These are phyloP conservation scores for Prosopis cineraria DNA, from an alignment of 306 rosid genomes.

Conservation along the genomic window DNA sequence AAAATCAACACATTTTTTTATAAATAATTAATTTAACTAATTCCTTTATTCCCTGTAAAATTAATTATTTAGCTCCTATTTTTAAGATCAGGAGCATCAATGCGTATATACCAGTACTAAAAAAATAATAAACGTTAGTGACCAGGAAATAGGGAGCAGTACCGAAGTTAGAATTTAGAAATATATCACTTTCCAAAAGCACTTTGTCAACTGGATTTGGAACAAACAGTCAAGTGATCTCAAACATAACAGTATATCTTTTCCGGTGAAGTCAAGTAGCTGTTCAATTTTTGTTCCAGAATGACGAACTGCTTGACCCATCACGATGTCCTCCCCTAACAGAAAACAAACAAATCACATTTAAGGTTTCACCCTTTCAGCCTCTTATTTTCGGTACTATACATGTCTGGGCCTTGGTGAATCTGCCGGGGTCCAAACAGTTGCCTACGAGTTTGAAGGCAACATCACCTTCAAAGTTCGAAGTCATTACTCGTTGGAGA, in stretches of 20 bases:
- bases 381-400: background rate
- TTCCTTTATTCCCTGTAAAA: too few relatives aligned
- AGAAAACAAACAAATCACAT: background rate
- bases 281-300: conserved; percentile 11
- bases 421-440: background rate
- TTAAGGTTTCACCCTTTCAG: background rate
- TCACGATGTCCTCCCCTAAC: background rate
- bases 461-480: background rate
- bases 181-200: background rate
- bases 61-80: too few relatives aligned
- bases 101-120: too few relatives aligned
- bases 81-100: too few relatives aligned
- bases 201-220: background rate
- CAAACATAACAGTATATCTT: background rate
- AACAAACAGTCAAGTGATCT: background rate
- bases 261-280: background rate
- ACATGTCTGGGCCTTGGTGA: background rate
- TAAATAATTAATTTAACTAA: too few relatives aligned
- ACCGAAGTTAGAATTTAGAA: background rate
- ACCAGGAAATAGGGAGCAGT: background rate
- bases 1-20: too few relatives aligned
- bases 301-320: background rate
- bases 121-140: too few relatives aligned
- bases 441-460: background rate
- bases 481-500: background rate